phyloP scores from a whole-genome alignment of 768 basidiomycete genomes.

The Amanita fuliginea region DNA sequence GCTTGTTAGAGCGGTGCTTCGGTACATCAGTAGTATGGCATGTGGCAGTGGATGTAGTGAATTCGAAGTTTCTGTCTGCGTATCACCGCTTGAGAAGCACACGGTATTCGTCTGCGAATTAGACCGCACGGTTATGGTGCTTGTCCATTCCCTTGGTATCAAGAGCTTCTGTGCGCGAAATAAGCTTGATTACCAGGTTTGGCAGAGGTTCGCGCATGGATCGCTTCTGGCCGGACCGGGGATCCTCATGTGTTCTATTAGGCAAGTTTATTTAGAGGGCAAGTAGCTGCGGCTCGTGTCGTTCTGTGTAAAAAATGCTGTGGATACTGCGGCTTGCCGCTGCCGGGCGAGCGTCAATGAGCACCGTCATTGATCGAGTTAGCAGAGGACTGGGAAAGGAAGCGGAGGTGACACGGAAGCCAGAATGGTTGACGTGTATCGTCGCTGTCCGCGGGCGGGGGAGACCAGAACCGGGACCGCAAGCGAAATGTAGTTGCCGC shows the following conservation, averaged over 20 bases:
- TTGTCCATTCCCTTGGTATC: conserved; percentile 5
- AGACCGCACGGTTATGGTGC: neutral
- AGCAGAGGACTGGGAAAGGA: no score
- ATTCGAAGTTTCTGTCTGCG: conserved; percentile 18
- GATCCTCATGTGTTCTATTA: conserved; percentile 8
- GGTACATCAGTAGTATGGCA: conserved; percentile 14
- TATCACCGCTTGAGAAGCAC: conserved; percentile 4
- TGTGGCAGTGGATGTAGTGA: conserved; percentile 25
- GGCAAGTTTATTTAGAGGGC: conserved; percentile 1
- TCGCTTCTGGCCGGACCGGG: conserved; percentile 5
- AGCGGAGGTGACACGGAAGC: no score
- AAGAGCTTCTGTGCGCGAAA: conserved; percentile 1
- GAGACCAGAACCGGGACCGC: no score
- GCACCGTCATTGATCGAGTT: no score
- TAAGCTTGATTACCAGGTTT: neutral
- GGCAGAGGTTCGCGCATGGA: no score
- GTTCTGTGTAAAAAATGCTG: neutral
- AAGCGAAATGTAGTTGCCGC: conserved; percentile 6
- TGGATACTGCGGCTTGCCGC: neutral
- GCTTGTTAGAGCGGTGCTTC: conserved; percentile 1
- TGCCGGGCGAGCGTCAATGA: no score
- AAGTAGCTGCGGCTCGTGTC: neutral
- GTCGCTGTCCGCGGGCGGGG: conserved; percentile 7
- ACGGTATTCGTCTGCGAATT: no score
- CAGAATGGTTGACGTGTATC: conserved; percentile 4